Conservation (phyloP, 2,329 filamentous ascomycete species). For the Aspergillus versicolor region DNA sequence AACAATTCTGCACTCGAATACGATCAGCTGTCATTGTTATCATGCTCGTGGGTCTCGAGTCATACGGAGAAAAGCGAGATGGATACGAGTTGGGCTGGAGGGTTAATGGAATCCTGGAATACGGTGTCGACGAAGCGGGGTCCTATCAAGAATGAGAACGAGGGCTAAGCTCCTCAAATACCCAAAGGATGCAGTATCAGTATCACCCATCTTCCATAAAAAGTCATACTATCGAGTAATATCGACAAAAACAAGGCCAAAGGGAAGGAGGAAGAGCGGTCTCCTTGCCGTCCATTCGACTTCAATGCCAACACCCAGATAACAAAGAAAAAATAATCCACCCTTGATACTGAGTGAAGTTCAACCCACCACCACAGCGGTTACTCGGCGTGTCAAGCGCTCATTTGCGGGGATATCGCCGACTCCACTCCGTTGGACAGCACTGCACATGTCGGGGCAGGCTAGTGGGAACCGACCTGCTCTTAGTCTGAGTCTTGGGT, state of each 20-base stretch:
- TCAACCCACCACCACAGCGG: neutral
- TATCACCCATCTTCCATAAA: no score
- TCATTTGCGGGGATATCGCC: slow-evolving; percentile 16
- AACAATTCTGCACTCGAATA: neutral
- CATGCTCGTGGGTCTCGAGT: neutral
- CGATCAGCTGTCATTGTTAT: neutral
- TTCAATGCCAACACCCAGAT: neutral
- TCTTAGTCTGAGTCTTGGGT: neutral
- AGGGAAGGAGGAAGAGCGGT: neutral
- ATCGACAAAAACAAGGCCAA: no score
- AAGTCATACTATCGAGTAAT: no score
- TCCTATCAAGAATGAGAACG: no score
- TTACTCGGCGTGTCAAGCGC: slow-evolving; percentile 15
- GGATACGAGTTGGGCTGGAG: no score
- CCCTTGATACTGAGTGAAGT: neutral
- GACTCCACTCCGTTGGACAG: slow-evolving; percentile 4
- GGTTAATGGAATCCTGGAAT: no score
- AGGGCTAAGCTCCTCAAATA: no score
- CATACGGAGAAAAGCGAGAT: no score
- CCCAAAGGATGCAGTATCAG: no score
- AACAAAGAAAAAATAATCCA: neutral
- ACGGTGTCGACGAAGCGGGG: no score
- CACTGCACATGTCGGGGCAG: slow-evolving; percentile 1
- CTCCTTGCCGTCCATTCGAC: neutral
- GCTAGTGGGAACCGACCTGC: neutral